Evolutionary conservation across 164 flowering plant genomes (phyloP), one percentile per base, ranked within the genome.

Genomic region (Dillenia turbinata): DNA sequence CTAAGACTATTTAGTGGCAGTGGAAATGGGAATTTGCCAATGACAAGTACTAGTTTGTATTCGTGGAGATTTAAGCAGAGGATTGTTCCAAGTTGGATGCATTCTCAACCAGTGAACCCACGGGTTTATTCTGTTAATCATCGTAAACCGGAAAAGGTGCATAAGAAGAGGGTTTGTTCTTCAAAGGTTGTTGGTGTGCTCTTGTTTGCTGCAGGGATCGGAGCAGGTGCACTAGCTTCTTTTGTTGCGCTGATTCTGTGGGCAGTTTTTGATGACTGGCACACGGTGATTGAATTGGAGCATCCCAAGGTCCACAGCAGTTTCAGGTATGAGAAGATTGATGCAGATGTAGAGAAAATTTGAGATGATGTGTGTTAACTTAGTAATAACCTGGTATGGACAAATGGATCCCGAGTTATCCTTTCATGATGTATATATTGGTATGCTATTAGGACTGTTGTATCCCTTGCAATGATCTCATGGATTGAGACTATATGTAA

Each of bases 21-120:
- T 33, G 40, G 40, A 33, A 33, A 6, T 65, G 71, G 76, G 51
- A 90, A 87, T 61, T 80, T 95, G 5, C 56, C 84, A 0, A 79
- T 77, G 67, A 67, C 74, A 1, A 78, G 81, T 33, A 33, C 40
- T 59, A 71, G 56, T 50, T 33, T 89, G n/a, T 70, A 83, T 59
- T 90, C 96, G 0, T 94, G 96, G 97, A 89, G 86, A 69, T 87
- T 89, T 61, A 71, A 69, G 60, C 61, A 73, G 10, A 73, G 85
- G 62, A 71, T 11, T 16, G 64, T 71, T 24, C 84, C 89, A 0
- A 69, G 63, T 12, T 83, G 83, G 86, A 68, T 86, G 88, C 98
- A 90, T 73, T 94, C 98, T 0, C 70, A 87, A 62, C 98, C 98
- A 9, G 24, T 86, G 67, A 84, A 90, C 78, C 98, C 98, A 11